Conservation (phyloP, 768 basidiomycete species). For the Rhodotorula paludigena region DNA sequence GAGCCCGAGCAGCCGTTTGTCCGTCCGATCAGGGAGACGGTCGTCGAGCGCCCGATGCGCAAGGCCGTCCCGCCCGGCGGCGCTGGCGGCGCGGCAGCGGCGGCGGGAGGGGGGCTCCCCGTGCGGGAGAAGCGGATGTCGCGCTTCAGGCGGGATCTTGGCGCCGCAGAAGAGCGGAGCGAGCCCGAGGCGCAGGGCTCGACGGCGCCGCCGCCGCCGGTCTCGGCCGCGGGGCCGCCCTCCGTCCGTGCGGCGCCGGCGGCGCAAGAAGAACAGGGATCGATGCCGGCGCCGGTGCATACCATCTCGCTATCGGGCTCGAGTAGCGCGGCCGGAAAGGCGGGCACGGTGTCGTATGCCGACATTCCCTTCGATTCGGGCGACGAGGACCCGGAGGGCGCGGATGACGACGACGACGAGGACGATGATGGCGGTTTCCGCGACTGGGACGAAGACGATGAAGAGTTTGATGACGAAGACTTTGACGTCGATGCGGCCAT, state of each 20-base stretch:
- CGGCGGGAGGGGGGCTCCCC: neutral
- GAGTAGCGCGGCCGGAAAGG: neutral
- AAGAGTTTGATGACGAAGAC: slow-evolving; percentile 26
- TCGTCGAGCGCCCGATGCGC: slow-evolving; percentile 31
- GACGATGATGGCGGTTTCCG: too few relatives aligned
- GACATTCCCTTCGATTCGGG: slow-evolving; percentile 21
- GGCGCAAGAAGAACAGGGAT: too few relatives aligned
- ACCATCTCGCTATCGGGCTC: slow-evolving; percentile 35
- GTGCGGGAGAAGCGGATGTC: slow-evolving; percentile 3
- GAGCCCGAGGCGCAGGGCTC: neutral
- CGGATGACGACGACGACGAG: neutral
- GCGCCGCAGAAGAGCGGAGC: slow-evolving; percentile 5
- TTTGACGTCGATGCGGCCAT: slow-evolving; percentile 36
- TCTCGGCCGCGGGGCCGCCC: neutral
- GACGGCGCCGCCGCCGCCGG: neutral
- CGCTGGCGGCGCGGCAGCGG: neutral
- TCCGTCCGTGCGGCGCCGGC: neutral
- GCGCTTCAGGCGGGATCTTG: slow-evolving; percentile 11
- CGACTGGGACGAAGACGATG: slow-evolving; percentile 16
- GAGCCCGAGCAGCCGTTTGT: neutral
- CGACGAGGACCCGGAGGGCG: slow-evolving; percentile 6
- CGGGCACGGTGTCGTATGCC: slow-evolving; percentile 20
- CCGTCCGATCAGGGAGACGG: slow-evolving; percentile 29
- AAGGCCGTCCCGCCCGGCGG: slow-evolving; percentile 11
- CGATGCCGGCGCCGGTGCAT: slow-evolving; percentile 20